Conservation (phyloP, 495 filamentous ascomycete species). For the Podospora didyma region DNA sequence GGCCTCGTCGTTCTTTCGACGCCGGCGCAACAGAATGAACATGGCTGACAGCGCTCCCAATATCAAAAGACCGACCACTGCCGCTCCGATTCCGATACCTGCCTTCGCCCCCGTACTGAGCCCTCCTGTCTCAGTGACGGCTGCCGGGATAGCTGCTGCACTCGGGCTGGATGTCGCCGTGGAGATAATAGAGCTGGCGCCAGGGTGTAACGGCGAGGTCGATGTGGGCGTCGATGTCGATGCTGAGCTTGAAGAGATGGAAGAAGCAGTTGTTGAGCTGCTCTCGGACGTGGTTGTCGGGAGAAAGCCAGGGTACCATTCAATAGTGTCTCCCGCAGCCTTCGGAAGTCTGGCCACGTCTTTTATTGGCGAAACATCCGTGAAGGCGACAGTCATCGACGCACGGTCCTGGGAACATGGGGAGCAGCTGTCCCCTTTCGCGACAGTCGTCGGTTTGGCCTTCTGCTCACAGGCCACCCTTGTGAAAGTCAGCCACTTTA, state of each 20-base stretch:
- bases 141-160: neutral
- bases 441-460: neutral
- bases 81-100: slow-evolving; percentile 19
- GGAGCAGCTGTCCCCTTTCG: slow-evolving; percentile 18
- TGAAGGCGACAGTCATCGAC: neutral
- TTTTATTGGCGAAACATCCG: neutral
- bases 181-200: neutral
- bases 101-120: slow-evolving; percentile 17
- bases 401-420: slow-evolving; percentile 10
- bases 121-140: neutral
- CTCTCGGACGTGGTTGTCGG: neutral
- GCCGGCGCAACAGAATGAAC: slow-evolving; percentile 13
- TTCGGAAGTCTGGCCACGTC: neutral
- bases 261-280: no score
- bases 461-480: slow-evolving; percentile 16
- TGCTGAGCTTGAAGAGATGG: no score
- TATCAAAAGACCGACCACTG: slow-evolving; percentile 7
- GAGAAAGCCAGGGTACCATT: neutral
- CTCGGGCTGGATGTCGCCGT: neutral
- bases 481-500: neutral
- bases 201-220: neutral
- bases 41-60: slow-evolving; percentile 11
- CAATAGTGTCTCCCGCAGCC: neutral
- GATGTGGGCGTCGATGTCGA: neutral
- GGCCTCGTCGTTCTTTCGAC: neutral